Evolutionary conservation across 164 flowering plant genomes (phyloP), one percentile per base, ranked within the genome.

Genomic region (Euptelea pleiosperma): DNA sequence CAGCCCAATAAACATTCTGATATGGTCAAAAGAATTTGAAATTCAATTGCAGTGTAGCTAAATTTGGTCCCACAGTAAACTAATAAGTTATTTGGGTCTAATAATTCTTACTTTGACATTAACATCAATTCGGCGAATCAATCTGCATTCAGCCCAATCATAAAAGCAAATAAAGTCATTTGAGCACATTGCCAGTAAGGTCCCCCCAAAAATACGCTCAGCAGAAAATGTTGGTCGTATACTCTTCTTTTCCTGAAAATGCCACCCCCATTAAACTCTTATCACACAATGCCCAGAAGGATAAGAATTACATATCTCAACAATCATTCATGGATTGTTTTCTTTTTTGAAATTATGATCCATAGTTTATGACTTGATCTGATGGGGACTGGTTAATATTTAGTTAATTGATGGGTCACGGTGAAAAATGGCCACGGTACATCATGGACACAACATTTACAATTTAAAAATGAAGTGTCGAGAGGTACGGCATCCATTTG

Each of bases 1-100:
- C 99, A 62, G 99, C 97, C 99, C 99, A 93, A 63, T 90, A 88
- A 39, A 93, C 84, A 61, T 93, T 88, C 99, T 93, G 85, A 59
- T 25, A 58, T 31, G 24, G 48, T 22, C 4, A 65, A 65, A 54
- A 61, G 22, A 28, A 46, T 1, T 25, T 1, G 43, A 55, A 30
- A 11, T 30, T 34, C 30, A 53, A 22, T 14, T 51, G 5, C 28
- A 52, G 8, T 25, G 52, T 36, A n/a, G n/a, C 37, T n/a, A 15
- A 22, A 24, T 40, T 22, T n/a, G 3, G 19, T n/a, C 14, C 19
- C 30, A 43, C 5, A 26, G 22, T 0, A 11, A 44, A 52, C 16
- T 41, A 64, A 54, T 5, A 53, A 11, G 45, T 18, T 5, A 43
- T 25, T 9, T 22, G 22, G 6, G 30, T 21, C 51, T 14, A 7